Conservation (phyloP, 768 basidiomycete species). For the Leccinum boreale region DNA sequence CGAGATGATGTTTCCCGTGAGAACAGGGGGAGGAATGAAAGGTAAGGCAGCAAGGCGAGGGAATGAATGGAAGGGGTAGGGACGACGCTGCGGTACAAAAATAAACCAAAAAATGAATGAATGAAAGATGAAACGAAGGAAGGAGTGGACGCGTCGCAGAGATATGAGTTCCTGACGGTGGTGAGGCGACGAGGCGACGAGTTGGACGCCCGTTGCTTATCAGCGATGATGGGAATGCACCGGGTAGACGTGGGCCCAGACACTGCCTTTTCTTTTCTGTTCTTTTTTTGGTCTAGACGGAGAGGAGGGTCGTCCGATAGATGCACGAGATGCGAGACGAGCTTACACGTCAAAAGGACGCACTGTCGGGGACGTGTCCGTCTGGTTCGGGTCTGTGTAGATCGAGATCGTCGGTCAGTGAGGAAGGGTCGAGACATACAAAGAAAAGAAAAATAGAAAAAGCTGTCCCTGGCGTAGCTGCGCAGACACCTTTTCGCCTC, state of each 20-base stretch:
- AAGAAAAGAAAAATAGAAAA: neutral
- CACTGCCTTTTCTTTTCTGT: slow-evolving; percentile 4
- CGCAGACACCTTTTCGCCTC: neutral
- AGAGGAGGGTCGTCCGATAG: neutral
- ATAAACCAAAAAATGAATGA: slow-evolving; percentile 1
- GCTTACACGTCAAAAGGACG: neutral
- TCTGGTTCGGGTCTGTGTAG: slow-evolving; percentile 5
- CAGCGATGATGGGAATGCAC: neutral
- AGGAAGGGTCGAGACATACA: neutral
- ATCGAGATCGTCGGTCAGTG: slow-evolving; percentile 3
- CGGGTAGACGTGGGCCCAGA: slow-evolving; percentile 3
- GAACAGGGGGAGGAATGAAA: neutral
- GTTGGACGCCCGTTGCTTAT: slow-evolving; percentile 4
- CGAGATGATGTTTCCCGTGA: neutral
- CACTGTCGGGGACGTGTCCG: neutral
- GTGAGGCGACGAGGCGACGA: neutral
- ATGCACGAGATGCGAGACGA: neutral
- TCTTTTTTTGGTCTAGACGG: neutral
- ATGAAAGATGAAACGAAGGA: neutral
- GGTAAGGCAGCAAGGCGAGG: neutral
- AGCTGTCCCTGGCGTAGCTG: slow-evolving; percentile 2
- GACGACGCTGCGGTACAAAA: neutral
- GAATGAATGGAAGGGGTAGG: neutral
- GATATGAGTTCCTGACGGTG: neutral
- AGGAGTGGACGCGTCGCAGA: neutral